Evolutionary conservation across 768 basidiomycete species (phyloP), one percentile per base, ranked within the genome.

Genomic region (Mycena crocata): DNA sequence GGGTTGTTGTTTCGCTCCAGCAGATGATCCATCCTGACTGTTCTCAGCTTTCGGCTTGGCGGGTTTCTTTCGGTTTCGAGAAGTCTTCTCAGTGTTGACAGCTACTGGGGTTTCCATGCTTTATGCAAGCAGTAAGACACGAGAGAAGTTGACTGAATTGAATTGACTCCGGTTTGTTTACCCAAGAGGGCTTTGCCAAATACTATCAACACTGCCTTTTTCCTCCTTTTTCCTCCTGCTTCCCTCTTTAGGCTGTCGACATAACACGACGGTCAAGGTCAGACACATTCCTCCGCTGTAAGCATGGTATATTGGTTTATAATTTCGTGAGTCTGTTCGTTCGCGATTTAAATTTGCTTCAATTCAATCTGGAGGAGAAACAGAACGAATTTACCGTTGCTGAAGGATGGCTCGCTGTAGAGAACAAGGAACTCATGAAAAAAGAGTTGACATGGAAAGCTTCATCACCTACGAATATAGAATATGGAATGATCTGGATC

Each of bases 401-500:
- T 0, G 68, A 65, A 7, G 71, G 69, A 59, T 70, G 71, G 28
- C 60, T 45, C 24, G 68, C 62, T 64, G 30, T 5, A 37, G 26
- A 35, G 15, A 19, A 44, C n/a, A 42, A 37, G 26, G 46, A 23
- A 49, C 14, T 54, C 7, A 45, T 8, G 1, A 13, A 54, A n/a
- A 8, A 17, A 1, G 2, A 46, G 3, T 8, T 19, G n/a, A n/a
- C n/a, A n/a, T 17, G 5, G 24, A 44, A 10, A 52, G n/a, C 24
- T 48, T 7, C n/a, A 13, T 10, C 19, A 57, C 63, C 46, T 26
- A 68, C 63, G 71, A 28, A 72, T 72, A 52, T 72, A 72, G 37
- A 66, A 72, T 21, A 71, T 70, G 12, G 54, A 62, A 2, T 31
- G 46, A 42, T 72, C 72, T 15, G 71, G 69, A 37, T 72, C 69